Percentiles rank a stretch among this genome's conserved stretches.
Conservation (phyloP, 164 flowering plant species). For the Sedum album region DNA sequence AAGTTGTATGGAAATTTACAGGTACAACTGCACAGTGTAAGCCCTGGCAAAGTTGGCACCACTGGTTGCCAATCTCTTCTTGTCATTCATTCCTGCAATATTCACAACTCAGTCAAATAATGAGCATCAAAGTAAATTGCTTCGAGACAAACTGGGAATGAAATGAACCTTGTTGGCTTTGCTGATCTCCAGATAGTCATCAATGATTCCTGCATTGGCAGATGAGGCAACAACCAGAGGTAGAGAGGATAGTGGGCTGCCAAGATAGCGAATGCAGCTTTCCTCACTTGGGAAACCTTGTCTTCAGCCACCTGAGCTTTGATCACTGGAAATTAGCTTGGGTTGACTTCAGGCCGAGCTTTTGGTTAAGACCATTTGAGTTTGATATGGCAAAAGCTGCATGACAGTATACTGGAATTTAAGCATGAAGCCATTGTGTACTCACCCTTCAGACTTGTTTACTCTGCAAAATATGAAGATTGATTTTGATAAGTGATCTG, state of each 20-base stretch:
- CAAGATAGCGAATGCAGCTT: conserved; percentile 57
- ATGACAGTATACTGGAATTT: conserved; percentile 76
- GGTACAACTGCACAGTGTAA: conserved; percentile 74
- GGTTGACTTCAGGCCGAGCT: conserved; percentile 30
- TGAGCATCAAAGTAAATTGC: not conserved
- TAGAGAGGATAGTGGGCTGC: conserved; percentile 55
- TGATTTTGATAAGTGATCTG: not conserved
- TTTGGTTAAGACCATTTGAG: conserved; percentile 40
- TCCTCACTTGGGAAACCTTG: conserved; percentile 40
- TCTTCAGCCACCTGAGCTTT: conserved; percentile 37
- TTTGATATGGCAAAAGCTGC: conserved; percentile 67
- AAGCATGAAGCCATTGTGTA: conserved; percentile 56
- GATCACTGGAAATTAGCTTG: conserved; percentile 40
- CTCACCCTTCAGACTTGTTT: not conserved
- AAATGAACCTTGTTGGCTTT: conserved; percentile 81
- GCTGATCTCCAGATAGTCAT: conserved; percentile 87
- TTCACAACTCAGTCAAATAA: not conserved
- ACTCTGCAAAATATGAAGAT: not conserved
- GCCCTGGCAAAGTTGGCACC: conserved; percentile 97
- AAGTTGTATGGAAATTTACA: conserved; percentile 99
- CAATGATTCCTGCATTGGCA: conserved; percentile 79
- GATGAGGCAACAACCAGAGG: conserved; percentile 42
- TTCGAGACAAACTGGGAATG: not conserved
- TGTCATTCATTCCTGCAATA: conserved; percentile 76
- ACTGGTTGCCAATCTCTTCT: conserved; percentile 93